Evolutionary conservation across 2,329 filamentous ascomycete species (phyloP).

Genomic region (Apiospora rasikravindrae): DNA sequence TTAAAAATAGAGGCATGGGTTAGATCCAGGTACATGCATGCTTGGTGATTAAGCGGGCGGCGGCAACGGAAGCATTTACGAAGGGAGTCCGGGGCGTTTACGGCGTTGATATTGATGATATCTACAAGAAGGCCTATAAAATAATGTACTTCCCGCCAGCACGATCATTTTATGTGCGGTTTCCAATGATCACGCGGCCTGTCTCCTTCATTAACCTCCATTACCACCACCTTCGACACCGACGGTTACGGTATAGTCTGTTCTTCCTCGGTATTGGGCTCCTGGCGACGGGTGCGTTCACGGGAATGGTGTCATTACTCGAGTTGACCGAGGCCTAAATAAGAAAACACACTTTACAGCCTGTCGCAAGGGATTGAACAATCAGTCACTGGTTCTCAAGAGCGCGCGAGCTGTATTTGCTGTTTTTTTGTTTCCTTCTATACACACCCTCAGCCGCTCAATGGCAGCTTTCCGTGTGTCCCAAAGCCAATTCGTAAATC

Average conservation of each 20-base stretch:
- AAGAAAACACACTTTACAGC: slow-evolving; percentile 35
- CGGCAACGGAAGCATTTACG: neutral
- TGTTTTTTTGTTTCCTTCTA: slow-evolving; percentile 26
- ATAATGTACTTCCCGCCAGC: slow-evolving; percentile 3
- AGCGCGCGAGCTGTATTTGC: slow-evolving; percentile 25
- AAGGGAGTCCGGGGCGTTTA: slow-evolving; percentile 17
- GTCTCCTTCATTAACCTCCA: slow-evolving; percentile 4
- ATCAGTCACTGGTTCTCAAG: slow-evolving; percentile 37
- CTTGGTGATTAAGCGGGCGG: slow-evolving; percentile 12
- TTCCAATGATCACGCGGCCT: slow-evolving; percentile 4
- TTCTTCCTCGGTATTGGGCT: neutral
- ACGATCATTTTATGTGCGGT: slow-evolving; percentile 12
- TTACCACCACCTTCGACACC: slow-evolving; percentile 14
- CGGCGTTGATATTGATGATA: slow-evolving; percentile 22
- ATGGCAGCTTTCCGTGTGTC: slow-evolving; percentile 25
- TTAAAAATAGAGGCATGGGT: neutral
- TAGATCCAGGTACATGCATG: slow-evolving; percentile 7
- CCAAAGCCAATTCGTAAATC: slow-evolving; percentile 24
- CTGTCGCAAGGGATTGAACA: slow-evolving; percentile 33
- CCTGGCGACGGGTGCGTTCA: slow-evolving; percentile 21
- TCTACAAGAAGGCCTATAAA: slow-evolving; percentile 19
- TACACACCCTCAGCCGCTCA: slow-evolving; percentile 30
- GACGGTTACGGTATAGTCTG: neutral
- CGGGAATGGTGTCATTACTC: slow-evolving; percentile 23
- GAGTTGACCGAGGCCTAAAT: slow-evolving; percentile 25